Evolutionary conservation across 345 rosid species (phyloP).

Genomic region (Jatropha curcas): DNA sequence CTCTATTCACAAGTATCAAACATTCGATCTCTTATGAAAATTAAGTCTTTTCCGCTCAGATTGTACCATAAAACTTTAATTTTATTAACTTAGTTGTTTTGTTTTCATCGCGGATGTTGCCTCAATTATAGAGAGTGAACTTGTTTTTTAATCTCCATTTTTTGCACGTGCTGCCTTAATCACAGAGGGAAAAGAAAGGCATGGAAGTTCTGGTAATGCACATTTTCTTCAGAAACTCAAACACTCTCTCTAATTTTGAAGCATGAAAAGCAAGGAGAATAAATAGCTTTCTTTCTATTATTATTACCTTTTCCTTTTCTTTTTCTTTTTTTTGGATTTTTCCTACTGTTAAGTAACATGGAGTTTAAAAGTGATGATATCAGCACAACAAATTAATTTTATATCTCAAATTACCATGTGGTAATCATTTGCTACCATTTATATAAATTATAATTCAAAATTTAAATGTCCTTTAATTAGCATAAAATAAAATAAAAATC

Average conservation of each 20-base stretch:
- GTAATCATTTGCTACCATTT: neutral
- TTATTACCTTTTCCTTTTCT: neutral
- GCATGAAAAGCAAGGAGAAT: conserved; percentile 3
- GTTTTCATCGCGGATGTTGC: too few relatives aligned
- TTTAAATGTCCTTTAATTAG: too few relatives aligned
- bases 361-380: neutral
- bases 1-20: too few relatives aligned
- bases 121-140: too few relatives aligned
- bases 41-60: too few relatives aligned
- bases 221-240: neutral
- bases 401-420: neutral
- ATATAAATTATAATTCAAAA: neutral
- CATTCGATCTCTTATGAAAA: too few relatives aligned
- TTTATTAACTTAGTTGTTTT: too few relatives aligned
- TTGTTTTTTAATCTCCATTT: conserved; percentile 7
- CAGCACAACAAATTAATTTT: neutral
- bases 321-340: neutral
- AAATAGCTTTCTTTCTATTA: neutral
- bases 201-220: neutral
- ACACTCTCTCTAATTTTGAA: neutral
- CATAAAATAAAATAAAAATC: too few relatives aligned
- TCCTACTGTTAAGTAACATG: neutral
- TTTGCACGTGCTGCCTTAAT: conserved; percentile 26
- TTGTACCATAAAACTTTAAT: too few relatives aligned
- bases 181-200: conserved; percentile 15